Conservation (phyloP, 768 basidiomycete species). For the Phlebiopsis flavidoalba region DNA sequence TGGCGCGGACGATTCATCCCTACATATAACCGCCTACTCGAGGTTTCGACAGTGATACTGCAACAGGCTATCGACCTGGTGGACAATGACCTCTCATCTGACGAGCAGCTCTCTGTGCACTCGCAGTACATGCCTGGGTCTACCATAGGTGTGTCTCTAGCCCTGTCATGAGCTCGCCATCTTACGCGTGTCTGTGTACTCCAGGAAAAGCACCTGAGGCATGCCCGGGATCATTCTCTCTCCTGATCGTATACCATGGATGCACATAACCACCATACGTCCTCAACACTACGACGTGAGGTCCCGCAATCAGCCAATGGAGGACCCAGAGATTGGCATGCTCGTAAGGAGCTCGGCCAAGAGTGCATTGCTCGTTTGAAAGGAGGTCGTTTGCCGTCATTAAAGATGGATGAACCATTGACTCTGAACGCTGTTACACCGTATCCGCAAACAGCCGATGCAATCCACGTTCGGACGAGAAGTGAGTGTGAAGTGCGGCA, state of each 20-base stretch:
- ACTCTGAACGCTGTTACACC: constrained; percentile 81
- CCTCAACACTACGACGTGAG: constrained; percentile 75
- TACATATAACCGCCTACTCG: constrained; percentile 56
- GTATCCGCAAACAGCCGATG: constrained; percentile 63
- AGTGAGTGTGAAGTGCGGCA: constrained; percentile 32
- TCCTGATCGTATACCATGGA: constrained; percentile 55
- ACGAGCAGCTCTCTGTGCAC: constrained; percentile 62
- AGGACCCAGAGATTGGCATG: constrained; percentile 57
- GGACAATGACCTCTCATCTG: constrained; percentile 56
- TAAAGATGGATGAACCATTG: constrained; percentile 51
- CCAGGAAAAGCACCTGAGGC: constrained; percentile 82
- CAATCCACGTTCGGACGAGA: constrained; percentile 82
- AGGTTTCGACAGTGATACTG: constrained; percentile 63
- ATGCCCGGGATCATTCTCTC: constrained; percentile 76
- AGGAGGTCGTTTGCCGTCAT: constrained; percentile 43
- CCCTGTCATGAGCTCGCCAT: not conserved
- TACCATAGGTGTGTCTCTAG: constrained; percentile 60
- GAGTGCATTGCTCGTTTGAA: constrained; percentile 49
- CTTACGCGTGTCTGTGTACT: not conserved
- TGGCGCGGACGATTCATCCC: constrained; percentile 20
- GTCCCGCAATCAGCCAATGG: constrained; percentile 80
- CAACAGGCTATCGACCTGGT: constrained; percentile 71
- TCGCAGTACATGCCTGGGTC: constrained; percentile 83
- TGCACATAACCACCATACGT: constrained; percentile 41
- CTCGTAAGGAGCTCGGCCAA: constrained; percentile 49